Evolutionary conservation across 139 green algal genomes (phyloP).

Genomic region (Closterium sp.): DNA sequence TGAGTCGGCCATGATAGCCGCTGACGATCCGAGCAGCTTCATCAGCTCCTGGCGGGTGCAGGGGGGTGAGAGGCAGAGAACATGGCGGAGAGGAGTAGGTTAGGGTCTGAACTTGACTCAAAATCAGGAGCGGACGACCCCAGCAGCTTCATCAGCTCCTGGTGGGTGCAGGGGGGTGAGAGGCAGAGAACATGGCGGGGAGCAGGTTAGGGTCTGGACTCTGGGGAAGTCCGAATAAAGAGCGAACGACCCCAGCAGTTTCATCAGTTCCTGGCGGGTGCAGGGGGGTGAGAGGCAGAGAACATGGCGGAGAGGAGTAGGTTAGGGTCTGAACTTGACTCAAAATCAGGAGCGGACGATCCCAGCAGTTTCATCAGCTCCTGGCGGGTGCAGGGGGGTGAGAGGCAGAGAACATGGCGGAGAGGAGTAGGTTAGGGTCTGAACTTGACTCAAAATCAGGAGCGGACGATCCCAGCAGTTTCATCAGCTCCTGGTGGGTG

Average conservation of each 20-base stretch:
- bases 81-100: not conserved
- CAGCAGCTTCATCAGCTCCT: not conserved
- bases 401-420: too few relatives aligned
- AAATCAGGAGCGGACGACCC: too few relatives aligned
- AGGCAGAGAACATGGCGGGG: too few relatives aligned
- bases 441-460: too few relatives aligned
- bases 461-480: not conserved
- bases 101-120: too few relatives aligned
- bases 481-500: not conserved
- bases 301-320: not conserved
- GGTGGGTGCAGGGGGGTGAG: not conserved
- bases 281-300: too few relatives aligned
- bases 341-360: not conserved
- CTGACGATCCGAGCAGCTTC: not conserved
- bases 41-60: not conserved
- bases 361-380: not conserved
- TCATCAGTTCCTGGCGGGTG: too few relatives aligned
- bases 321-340: not conserved
- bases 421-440: too few relatives aligned
- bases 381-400: too few relatives aligned
- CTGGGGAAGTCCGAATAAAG: too few relatives aligned
- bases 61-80: not conserved
- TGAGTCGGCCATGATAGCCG: not conserved
- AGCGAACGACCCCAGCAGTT: too few relatives aligned
- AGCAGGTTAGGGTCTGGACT: too few relatives aligned